These are phyloP conservation scores for Eucalyptus melliodora DNA, from an alignment of 345 rosid genomes.

Conservation along the genomic window DNA sequence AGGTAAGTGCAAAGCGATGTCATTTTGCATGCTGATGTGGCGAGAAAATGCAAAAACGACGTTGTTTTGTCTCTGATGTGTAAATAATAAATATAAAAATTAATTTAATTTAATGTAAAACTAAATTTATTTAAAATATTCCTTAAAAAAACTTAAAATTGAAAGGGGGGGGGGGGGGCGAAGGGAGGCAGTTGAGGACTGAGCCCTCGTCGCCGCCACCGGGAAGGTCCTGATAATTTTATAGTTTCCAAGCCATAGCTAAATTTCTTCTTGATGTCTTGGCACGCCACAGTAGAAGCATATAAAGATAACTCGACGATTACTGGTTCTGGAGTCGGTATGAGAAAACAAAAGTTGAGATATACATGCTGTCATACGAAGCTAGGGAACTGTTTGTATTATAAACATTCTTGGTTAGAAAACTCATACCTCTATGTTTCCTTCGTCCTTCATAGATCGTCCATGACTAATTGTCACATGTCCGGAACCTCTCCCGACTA, in stretches of 20 bases:
- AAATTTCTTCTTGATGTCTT: neutral
- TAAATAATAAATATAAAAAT: no score
- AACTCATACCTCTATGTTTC: slow-evolving; percentile 43
- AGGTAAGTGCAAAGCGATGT: no score
- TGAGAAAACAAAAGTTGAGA: neutral
- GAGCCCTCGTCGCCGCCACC: no score
- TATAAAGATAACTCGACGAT: neutral
- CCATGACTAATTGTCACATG: slow-evolving; percentile 11
- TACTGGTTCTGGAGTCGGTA: neutral
- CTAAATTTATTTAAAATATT: no score
- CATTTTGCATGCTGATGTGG: fast-evolving
- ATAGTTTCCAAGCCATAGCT: neutral
- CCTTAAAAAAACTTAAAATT: no score
- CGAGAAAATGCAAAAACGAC: no score
- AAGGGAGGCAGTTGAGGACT: no score
- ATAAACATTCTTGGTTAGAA: neutral
- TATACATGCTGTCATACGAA: neutral
- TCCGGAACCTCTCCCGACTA: slow-evolving; percentile 21
- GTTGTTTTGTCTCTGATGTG: no score
- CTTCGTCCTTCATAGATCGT: slow-evolving; percentile 36
- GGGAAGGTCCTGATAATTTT: neutral
- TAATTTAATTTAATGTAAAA: no score
- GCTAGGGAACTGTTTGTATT: neutral
- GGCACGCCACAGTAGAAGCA: neutral
- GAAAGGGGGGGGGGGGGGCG: no score